Base-by-base conservation (phyloP, 2,329 filamentous ascomycete species). In the Aspergillus ochraceus region DNA sequence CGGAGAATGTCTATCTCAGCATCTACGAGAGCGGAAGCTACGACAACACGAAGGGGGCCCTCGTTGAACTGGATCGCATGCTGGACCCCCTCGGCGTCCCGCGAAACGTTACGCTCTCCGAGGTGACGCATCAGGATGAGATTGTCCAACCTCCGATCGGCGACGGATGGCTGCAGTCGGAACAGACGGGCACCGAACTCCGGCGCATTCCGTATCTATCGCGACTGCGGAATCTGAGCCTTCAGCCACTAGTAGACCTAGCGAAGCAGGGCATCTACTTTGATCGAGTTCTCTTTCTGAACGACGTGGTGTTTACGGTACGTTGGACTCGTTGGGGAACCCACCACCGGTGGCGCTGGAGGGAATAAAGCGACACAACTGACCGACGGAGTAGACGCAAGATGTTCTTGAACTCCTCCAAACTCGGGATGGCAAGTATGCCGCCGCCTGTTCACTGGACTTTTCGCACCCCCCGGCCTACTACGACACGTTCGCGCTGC, bases 1-100 rank as follows among this genome's bases (percentile, higher is more conserved):
- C 51, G 4, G n/a, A 53, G 4, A 53, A 53, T 39, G 51, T 53
- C 51, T 53, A 36, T n/a, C 19, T 53, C 51, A 39, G 29, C 20
- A 39, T 52, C 50, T 52, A 52, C 50, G 50, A 52, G 29, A 52
- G 50, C 50, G 50, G 50, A 11, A 52, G 50, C 29, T 52, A 52
- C 29, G 50, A 52, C 19, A 52, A 52, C 50, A 52, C 50, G 11
- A 52, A 52, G 20, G 50, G 32, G 2, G 50, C 50, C 6, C 32
- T 52, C 11, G 17, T 26, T 6, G 24, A 29, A 5, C 24, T 52
- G 50, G 50, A 52, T 32, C 50, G 32, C 8, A 32, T 32, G 19
- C 24, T 52, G 17, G 50, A n/a, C 17, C 17, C 12, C 19, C 50
- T 52, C 22, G 51, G 36, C 19, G 51, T 53, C 6, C 51, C 51